These are phyloP conservation scores for Knoxdaviesia proteae DNA, from an alignment of 2,329 filamentous ascomycete genomes.

Conservation along the genomic window DNA sequence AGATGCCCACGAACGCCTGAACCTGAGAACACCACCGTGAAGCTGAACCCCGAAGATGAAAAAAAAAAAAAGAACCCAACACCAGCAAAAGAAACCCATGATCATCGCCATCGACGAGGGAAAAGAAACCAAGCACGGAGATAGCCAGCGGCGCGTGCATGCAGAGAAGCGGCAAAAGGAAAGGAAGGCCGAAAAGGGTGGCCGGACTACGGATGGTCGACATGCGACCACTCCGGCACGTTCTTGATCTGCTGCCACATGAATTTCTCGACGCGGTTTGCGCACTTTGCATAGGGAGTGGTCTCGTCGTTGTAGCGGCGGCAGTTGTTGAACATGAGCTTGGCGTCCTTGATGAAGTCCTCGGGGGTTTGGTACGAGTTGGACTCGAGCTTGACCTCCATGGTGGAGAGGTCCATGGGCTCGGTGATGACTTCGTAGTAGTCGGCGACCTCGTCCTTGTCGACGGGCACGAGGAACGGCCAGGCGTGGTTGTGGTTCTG, in stretches of 20 bases:
- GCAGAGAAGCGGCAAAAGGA: not conserved
- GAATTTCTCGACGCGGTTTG: constrained; percentile 78
- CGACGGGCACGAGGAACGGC: constrained; percentile 89
- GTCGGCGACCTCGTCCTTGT: constrained; percentile 88
- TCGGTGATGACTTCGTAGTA: constrained; percentile 98
- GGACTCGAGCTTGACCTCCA: constrained; percentile 88
- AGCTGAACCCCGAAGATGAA: too few species aligned
- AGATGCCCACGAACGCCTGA: too few species aligned
- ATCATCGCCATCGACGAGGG: too few species aligned
- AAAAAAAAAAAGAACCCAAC: too few species aligned
- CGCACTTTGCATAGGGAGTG: constrained; percentile 86
- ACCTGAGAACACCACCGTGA: too few species aligned
- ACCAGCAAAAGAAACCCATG: too few species aligned
- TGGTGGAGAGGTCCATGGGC: constrained; percentile 89
- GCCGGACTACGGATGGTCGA: constrained; percentile 22
- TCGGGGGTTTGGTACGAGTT: constrained; percentile 82
- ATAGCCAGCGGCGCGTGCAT: too few species aligned
- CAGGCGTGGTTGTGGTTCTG: constrained; percentile 86
- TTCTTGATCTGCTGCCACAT: constrained; percentile 89
- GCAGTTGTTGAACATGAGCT: constrained; percentile 85
- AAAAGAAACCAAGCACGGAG: too few species aligned
- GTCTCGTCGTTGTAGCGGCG: constrained; percentile 90
- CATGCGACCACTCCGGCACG: constrained; percentile 75
- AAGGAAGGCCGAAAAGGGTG: not conserved
- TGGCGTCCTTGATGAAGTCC: constrained; percentile 77